Conservation (phyloP, 257 asterid genomes). For the Parsonsia alboflavescens region DNA sequence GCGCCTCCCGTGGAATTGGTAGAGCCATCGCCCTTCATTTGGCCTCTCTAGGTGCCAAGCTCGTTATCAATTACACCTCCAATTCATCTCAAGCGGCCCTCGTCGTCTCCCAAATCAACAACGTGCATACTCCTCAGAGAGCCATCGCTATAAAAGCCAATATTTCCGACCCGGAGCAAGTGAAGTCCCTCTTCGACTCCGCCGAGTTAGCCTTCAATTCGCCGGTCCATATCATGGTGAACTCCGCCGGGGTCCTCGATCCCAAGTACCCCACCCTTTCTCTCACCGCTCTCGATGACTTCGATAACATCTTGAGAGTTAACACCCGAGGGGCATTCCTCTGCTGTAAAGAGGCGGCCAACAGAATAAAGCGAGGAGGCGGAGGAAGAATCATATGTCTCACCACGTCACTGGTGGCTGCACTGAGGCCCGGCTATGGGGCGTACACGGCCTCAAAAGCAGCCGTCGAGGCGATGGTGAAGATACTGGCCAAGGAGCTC, state of each 20-base stretch:
- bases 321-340: slow-evolving; percentile 61
- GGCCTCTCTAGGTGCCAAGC: slow-evolving; percentile 54
- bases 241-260: slow-evolving; percentile 50
- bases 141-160: slow-evolving; percentile 53
- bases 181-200: slow-evolving; percentile 53
- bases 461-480: slow-evolving; percentile 73
- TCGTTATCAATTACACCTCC: slow-evolving; percentile 54
- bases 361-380: slow-evolving; percentile 53
- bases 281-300: slow-evolving; percentile 41
- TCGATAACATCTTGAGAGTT: slow-evolving; percentile 46
- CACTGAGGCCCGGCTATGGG: slow-evolving; percentile 45
- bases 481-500: slow-evolving; percentile 64
- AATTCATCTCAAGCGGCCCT: slow-evolving; percentile 29
- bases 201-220: slow-evolving; percentile 48
- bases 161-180: slow-evolving; percentile 47
- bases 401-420: slow-evolving; percentile 45
- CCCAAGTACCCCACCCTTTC: slow-evolving; percentile 44
- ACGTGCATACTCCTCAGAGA: background rate
- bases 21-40: slow-evolving; percentile 45
- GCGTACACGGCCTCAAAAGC: slow-evolving; percentile 70
- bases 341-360: slow-evolving; percentile 51
- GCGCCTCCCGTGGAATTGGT: slow-evolving; percentile 39
- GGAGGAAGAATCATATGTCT: slow-evolving; percentile 61
- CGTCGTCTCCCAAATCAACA: slow-evolving; percentile 30
- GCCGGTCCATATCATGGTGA: slow-evolving; percentile 48